Evolutionary conservation across 202 grass and related monocot species (phyloP).

Genomic region (Brachypodium distachyon): DNA sequence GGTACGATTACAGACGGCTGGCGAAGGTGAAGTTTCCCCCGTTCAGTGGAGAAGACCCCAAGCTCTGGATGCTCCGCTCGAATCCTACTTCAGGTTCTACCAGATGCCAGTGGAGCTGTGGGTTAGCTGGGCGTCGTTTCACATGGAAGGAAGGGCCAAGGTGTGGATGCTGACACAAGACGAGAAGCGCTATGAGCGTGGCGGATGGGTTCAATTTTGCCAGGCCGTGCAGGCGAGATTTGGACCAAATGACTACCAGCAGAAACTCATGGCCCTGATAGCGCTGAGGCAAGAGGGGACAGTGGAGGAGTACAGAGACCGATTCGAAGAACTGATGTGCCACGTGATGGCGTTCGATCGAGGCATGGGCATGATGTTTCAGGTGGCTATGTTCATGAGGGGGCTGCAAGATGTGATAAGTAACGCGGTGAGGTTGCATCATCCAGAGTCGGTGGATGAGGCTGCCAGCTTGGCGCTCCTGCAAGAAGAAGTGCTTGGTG

Average conservation of each 20-base stretch:
- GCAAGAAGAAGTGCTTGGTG: neutral
- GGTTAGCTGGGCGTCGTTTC: neutral
- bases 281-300: neutral
- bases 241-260: neutral
- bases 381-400: neutral
- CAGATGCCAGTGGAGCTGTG: neutral
- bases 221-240: neutral
- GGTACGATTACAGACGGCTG: neutral
- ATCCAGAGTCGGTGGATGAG: neutral
- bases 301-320: neutral
- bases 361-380: neutral
- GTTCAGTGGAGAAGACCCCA: neutral
- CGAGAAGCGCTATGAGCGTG: neutral
- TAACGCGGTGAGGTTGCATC: neutral
- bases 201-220: neutral
- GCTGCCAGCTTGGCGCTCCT: neutral
- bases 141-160: neutral
- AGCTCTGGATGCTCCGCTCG: neutral
- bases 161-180: neutral
- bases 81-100: constrained; percentile 5
- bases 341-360: neutral
- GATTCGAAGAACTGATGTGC: neutral
- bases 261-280: neutral
- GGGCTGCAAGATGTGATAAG: neutral
- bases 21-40: neutral